phyloP scores from a whole-genome alignment of 306 rosid species.

The Fragaria iinumae region DNA sequence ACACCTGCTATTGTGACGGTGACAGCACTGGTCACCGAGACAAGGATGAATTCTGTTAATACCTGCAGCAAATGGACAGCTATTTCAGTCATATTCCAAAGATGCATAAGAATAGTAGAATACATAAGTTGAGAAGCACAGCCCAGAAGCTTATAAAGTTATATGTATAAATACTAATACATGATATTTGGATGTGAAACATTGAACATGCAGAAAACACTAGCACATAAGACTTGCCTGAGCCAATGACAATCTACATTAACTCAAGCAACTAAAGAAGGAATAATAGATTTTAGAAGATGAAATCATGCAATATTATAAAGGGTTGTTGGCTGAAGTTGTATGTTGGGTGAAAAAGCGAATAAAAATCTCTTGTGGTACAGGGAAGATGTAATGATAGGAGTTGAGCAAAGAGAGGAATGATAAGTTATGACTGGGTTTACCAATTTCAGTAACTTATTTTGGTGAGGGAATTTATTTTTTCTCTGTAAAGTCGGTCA shows the following conservation, averaged over 20 bases:
- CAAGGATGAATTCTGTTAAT: slow-evolving; percentile 78
- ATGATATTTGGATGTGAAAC: not conserved
- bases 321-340: not conserved
- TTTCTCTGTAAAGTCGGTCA: not conserved
- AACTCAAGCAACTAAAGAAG: not conserved
- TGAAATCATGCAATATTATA: not conserved
- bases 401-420: not conserved
- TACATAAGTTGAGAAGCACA: not conserved
- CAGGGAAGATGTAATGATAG: not conserved
- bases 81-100: slow-evolving; percentile 4
- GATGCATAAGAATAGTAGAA: not conserved
- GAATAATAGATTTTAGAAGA: not conserved
- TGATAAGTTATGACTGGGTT: not conserved
- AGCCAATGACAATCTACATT: not conserved
- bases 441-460: not conserved
- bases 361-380: not conserved
- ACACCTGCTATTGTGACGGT: slow-evolving; percentile 97
- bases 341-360: not conserved
- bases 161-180: not conserved
- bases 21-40: slow-evolving; percentile 96
- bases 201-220: not conserved
- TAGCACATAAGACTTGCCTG: not conserved
- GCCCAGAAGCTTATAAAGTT: not conserved
- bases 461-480: not conserved
- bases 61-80: slow-evolving; percentile 57